These are phyloP conservation scores for Phytophthora lateralis DNA, from an alignment of 352 stramenopile species.

Conservation along the genomic window DNA sequence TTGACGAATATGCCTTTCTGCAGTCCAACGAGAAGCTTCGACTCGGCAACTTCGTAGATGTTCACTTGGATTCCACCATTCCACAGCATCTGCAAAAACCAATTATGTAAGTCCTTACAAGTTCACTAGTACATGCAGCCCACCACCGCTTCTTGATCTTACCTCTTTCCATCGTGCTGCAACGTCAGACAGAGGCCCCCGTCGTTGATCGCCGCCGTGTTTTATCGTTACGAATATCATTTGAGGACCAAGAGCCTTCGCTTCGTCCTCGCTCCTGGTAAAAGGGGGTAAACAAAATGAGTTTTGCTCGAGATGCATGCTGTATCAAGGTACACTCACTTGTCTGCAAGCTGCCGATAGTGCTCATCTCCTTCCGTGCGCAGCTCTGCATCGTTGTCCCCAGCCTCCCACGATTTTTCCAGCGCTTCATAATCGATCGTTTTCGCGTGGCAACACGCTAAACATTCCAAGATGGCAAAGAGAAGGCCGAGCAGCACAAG, in stretches of 20 bases:
- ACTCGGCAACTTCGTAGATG: constrained; percentile 68
- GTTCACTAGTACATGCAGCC: not conserved
- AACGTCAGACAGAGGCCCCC: constrained; percentile 44
- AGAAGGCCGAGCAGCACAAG: constrained; percentile 11
- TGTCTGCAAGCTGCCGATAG: constrained; percentile 45
- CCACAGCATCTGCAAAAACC: constrained; percentile 62
- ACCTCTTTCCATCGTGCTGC: constrained; percentile 83
- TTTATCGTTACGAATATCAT: constrained; percentile 83
- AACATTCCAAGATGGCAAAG: not conserved
- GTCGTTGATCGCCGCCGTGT: not conserved
- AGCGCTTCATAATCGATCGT: constrained; percentile 71
- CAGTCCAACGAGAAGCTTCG: constrained; percentile 64
- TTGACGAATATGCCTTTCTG: constrained; percentile 60
- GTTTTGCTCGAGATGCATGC: not conserved
- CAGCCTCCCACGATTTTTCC: constrained; percentile 66
- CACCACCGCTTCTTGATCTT: not conserved
- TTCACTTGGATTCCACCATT: constrained; percentile 72
- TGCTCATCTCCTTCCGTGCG: constrained; percentile 57
- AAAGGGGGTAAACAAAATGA: not conserved
- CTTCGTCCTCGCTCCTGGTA: constrained; percentile 42
- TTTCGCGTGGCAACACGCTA: constrained; percentile 5
- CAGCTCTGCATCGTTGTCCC: constrained; percentile 54
- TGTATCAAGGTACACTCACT: constrained; percentile 26
- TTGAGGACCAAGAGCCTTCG: constrained; percentile 65
- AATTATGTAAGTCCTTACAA: constrained; percentile 6